A percentile compares a stretch with the other conserved stretches of the same genome.
Conservation (phyloP, 768 basidiomycete species). For the Lepiota subincarnata region DNA sequence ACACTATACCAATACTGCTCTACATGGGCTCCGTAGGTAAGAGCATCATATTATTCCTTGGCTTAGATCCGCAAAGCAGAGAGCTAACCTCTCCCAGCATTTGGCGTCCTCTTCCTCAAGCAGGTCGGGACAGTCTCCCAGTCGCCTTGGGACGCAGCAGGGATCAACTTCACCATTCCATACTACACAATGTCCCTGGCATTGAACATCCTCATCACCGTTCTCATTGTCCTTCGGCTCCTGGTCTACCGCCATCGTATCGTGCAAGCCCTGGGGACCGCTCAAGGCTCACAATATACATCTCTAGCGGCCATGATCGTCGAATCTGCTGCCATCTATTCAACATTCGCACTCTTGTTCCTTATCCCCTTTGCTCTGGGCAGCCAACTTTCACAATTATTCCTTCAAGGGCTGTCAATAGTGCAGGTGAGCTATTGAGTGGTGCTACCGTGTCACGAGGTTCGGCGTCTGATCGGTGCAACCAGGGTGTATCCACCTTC, state of each 20-base stretch:
- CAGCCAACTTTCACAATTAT: conserved; percentile 27
- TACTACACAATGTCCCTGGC: conserved; percentile 24
- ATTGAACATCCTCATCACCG: conserved; percentile 25
- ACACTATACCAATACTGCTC: not conserved
- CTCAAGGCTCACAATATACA: conserved; percentile 19
- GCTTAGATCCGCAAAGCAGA: not conserved
- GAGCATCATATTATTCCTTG: not conserved
- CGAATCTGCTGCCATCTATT: conserved; percentile 24
- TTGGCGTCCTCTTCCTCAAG: conserved; percentile 4
- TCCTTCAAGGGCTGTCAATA: conserved; percentile 37
- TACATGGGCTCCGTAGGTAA: conserved; percentile 4
- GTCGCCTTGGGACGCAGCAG: not conserved
- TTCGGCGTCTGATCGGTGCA: not conserved
- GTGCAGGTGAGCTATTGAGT: conserved; percentile 27
- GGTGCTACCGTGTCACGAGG: not conserved
- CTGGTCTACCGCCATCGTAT: conserved; percentile 18
- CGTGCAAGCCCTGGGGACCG: conserved; percentile 2
- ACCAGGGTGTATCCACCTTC: conserved; percentile 9
- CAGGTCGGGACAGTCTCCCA: conserved; percentile 2
- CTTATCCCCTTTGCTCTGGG: conserved; percentile 32
- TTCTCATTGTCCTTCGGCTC: conserved; percentile 22
- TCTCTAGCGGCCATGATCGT: conserved; percentile 26
- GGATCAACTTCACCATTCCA: conserved; percentile 19
- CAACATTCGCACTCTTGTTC: conserved; percentile 30
- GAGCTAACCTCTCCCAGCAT: not conserved